These are phyloP conservation scores for Stephania yunnanensis DNA, from an alignment of 164 flowering plant species.

Conservation along the genomic window DNA sequence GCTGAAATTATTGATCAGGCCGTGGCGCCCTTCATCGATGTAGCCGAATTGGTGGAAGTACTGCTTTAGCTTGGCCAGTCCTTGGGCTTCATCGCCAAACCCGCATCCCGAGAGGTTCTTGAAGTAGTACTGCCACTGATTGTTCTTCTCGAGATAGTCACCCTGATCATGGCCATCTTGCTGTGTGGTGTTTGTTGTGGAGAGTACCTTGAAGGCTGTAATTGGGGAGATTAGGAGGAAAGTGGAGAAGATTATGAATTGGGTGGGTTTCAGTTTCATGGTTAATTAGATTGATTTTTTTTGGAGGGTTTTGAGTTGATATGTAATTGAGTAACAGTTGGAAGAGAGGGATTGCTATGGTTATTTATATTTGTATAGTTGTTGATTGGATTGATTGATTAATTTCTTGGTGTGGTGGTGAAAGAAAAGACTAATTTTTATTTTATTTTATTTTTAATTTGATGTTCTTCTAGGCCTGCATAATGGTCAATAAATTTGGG, in stretches of 20 bases:
- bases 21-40: constrained; percentile 13
- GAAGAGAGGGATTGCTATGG: neutral
- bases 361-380: no score
- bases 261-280: neutral
- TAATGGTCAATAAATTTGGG: no score
- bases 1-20: constrained; percentile 27
- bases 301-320: neutral
- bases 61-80: constrained; percentile 45
- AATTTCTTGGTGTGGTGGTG: no score
- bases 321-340: neutral
- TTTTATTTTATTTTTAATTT: no score
- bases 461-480: no score
- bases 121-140: constrained; percentile 38
- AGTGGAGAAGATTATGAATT: neutral
- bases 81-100: constrained; percentile 32
- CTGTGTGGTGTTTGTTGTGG: constrained; percentile 22
- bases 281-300: neutral
- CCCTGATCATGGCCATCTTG: constrained; percentile 14
- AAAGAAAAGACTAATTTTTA: no score
- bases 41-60: constrained; percentile 67
- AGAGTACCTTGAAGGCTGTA: constrained; percentile 22
- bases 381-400: no score
- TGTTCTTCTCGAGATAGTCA: no score
- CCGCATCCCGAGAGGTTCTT: constrained; percentile 37
- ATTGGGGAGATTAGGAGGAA: constrained; percentile 3